Percentiles rank a stretch among this genome's conserved stretches.
These are phyloP conservation scores for Aspergillus tanneri DNA, from an alignment of 2,329 filamentous ascomycete genomes.

Conservation along the genomic window DNA sequence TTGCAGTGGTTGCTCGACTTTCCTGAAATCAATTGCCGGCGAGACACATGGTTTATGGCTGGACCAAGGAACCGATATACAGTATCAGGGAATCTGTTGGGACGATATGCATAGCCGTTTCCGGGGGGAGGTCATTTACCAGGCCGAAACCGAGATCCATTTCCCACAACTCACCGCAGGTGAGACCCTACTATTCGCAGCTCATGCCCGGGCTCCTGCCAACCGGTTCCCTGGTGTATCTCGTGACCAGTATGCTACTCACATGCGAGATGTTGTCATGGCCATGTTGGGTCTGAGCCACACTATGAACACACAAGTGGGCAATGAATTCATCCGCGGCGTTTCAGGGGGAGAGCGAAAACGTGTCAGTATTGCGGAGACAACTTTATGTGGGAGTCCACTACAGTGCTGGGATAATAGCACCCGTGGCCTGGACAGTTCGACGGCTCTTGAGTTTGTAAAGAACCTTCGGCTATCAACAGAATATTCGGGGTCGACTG, in stretches of 20 bases:
- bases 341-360: constrained; percentile 62
- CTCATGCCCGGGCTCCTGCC: constrained; percentile 56
- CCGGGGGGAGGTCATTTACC: constrained; percentile 84
- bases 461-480: constrained; percentile 50
- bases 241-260: constrained; percentile 47
- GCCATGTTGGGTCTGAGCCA: constrained; percentile 55
- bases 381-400: constrained; percentile 46
- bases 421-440: constrained; percentile 51
- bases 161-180: constrained; percentile 75
- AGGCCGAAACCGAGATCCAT: constrained; percentile 77
- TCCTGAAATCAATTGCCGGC: constrained; percentile 79
- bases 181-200: constrained; percentile 74
- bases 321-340: constrained; percentile 57
- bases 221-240: constrained; percentile 39
- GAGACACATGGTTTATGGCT: constrained; percentile 78
- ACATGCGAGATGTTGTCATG: constrained; percentile 54
- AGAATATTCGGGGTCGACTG: constrained; percentile 48
- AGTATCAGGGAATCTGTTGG: constrained; percentile 68
- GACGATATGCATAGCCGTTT: constrained; percentile 73
- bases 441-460: constrained; percentile 57
- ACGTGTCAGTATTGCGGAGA: constrained; percentile 60
- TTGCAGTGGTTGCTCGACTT: constrained; percentile 65
- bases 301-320: constrained; percentile 49
- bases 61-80: constrained; percentile 69
- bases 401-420: constrained; percentile 49